Evolutionary conservation across 2,329 filamentous ascomycete genomes (phyloP), one percentile per base, ranked within the genome.

Genomic region (Gnomoniopsis sp.): DNA sequence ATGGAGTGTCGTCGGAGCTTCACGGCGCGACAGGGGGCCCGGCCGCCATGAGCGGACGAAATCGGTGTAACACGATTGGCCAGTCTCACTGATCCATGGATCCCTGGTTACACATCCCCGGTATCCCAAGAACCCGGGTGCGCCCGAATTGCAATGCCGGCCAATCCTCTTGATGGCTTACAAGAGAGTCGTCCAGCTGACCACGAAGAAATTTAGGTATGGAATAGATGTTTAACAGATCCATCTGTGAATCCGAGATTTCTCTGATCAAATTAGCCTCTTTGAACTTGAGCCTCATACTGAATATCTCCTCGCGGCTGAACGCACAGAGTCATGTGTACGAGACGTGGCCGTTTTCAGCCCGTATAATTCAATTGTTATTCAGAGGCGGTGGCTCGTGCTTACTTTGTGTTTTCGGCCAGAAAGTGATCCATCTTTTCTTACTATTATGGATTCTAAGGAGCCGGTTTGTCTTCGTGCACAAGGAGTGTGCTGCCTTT

Each of bases 391-490:
- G 21, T 19, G 30, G 48, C 55, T 46, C 3, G 50, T 47, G 49
- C 55, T 57, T 44, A 52, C 26, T 30, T 30, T 30, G 8, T 30
- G 26, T 41, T 11, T 48, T 38, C 55, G 50, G 44, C 15, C 46
- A n/a, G 34, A 34, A 4, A 41, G 17, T 26, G 23, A 44, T 19
- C 36, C 7, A 30, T 26, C 22, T 19, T 19, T 36, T 43, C 55
- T 47, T 33, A 41, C 36, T 15, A 12, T 41, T 30, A 30, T 47
- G 30, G 38, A 43, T 21, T n/a, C 26, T 23, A n/a, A 36, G 53
- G 49, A 59, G 19, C 53, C 53, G 58, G 58, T 30, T 36, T 53
- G 30, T 34, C 48, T 59, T 57, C 53, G 53, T 57, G 49, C n/a
- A 26, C 38, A 56, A 52, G 57, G 46, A 26, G 44, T 34, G 36